Evolutionary conservation across 768 basidiomycete genomes (phyloP).

Genomic region (Clavulina sp.): DNA sequence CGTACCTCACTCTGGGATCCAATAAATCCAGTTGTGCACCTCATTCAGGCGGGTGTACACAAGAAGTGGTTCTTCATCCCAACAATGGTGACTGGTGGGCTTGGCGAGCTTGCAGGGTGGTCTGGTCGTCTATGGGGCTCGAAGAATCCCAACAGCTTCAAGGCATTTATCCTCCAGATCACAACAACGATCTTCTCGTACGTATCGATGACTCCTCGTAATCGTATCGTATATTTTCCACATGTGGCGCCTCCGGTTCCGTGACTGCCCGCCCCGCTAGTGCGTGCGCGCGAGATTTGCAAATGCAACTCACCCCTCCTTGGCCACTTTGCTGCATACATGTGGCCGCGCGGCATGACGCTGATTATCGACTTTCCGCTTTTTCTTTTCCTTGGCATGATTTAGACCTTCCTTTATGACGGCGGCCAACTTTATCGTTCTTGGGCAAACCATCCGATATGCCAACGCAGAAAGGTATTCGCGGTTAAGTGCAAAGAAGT

Average conservation of each 20-base stretch:
- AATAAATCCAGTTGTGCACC: slow-evolving; percentile 2
- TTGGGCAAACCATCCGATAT: slow-evolving; percentile 3
- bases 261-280: too few species aligned
- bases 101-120: slow-evolving; percentile 8
- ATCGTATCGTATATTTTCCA: too few species aligned
- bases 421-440: slow-evolving; percentile 7
- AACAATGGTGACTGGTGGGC: slow-evolving; percentile 6
- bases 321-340: too few species aligned
- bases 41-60: background rate
- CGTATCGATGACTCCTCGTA: background rate
- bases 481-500: slow-evolving; percentile 5
- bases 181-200: too few species aligned
- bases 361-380: background rate
- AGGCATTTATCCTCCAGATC: slow-evolving; percentile 8
- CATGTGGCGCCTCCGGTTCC: too few species aligned
- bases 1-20: too few species aligned
- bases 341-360: background rate
- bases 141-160: slow-evolving; percentile 1
- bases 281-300: too few species aligned
- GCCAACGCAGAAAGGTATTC: slow-evolving; percentile 6
- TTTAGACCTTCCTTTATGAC: slow-evolving; percentile 7
- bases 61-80: slow-evolving; percentile 7
- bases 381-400: too few species aligned
- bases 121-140: slow-evolving; percentile 3
- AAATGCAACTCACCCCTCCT: background rate